Evolutionary conservation across 2,329 filamentous ascomycete genomes (phyloP), one percentile per base, ranked within the genome.

Genomic region (Hypoxylon sp.): DNA sequence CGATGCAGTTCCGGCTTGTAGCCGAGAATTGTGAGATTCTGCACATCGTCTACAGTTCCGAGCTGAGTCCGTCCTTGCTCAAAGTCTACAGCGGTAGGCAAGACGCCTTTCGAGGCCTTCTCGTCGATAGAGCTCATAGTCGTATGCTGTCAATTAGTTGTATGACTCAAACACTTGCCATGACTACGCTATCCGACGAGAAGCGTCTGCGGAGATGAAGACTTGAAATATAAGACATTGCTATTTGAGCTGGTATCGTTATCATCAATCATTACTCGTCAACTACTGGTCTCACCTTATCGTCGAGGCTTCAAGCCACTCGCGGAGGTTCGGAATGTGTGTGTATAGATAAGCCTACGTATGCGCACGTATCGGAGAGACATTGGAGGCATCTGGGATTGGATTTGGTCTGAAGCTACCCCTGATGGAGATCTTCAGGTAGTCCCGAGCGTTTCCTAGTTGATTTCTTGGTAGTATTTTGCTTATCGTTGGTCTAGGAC

Each of bases 1-100:
- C 86, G 83, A 19, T 75, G 78, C 16, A 90, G 78, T 71, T 88
- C 85, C 3, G 85, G 82, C 61, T 81, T 84, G 76, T 90, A 90
- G 27, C 87, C 86, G 21, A 89, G 78, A 16, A 75, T 61, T 19
- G 73, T 77, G 51, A 80, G 70, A 52, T 74, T 72, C 19, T 78
- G 73, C 8, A 73, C 68, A 61, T 78, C 77, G 12, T 73, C 52
- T 19, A 69, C 65, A 4, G 67, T 68, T 7, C 69, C 67, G 53
- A 72, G 65, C 12, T 72, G 68, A 5, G 65, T 60, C 14, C 67
- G 59, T 14, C 67, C 70, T 2, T 62, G 21, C 47, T 69, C 68
- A 23, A 62, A 65, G 29, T 69, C 68, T 5, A 39, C 51, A 11
- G 51, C 16, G 14, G 46, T 14, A 2, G 60, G 30, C 50, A 46